Evolutionary conservation across 352 stramenopile genomes (phyloP), one percentile per base, ranked within the genome.

Genomic region (Phytophthora cactorum): DNA sequence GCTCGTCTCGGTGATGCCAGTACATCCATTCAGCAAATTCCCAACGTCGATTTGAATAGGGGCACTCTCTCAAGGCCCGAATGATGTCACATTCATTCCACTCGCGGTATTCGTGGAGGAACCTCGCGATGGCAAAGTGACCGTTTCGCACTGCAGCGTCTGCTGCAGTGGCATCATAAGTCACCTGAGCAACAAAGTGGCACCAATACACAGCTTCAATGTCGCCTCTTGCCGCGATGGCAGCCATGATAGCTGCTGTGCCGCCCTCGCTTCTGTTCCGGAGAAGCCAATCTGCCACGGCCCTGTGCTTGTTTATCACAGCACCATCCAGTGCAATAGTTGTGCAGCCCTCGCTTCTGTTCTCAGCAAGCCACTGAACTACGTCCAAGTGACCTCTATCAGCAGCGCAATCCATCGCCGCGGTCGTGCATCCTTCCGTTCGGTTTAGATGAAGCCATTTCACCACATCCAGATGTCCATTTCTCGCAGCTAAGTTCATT

Each of bases 401-500:
- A 28, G 41, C 41, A 28, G 15, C 41, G 4, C 5, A 3, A 47
- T 47, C 41, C 41, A 27, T 47, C 3, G 41, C 41, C 6, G 7
- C 38, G 14, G 38, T 45, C 38, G 38, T 45, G 10, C 38, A 45
- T 45, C 38, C 38, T 45, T 45, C 38, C 4, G 38, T 45, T 22
- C 38, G 38, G 38, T 45, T 45, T 45, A 45, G 14, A 45, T 45
- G 38, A 45, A 45, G 38, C 11, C 38, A 45, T 22, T 45, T 45
- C 14, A 45, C 11, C 4, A 45, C 5, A 12, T 45, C 38, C 4
- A 45, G 4, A 22, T 45, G 38, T 22, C 38, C 38, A 45, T 45
- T 22, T n/a, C 4, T 45, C 38, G 38, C 38, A 45, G 38, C 38
- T 5, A 9, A 22, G 15, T 45, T 22, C 38, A 45, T 22, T n/a